A percentile compares a stretch with the other conserved stretches of the same genome.
These are phyloP conservation scores for Lycium ferocissimum DNA, from an alignment of 257 asterid species.

Conservation along the genomic window DNA sequence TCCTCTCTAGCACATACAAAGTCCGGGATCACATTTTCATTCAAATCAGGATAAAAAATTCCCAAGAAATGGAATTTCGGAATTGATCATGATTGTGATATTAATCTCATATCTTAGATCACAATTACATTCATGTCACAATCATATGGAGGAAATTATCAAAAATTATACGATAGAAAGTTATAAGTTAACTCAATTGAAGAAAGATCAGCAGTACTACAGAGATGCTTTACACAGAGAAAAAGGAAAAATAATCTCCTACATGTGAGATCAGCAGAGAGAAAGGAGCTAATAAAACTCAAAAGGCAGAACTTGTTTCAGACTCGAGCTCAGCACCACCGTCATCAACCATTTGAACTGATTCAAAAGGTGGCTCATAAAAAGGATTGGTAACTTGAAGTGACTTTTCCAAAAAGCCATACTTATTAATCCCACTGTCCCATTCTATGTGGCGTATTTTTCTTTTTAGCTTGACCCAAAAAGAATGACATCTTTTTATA, in stretches of 20 bases:
- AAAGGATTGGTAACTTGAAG: not conserved
- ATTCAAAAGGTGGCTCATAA: conserved; percentile 2
- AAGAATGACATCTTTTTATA: not conserved
- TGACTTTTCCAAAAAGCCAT: not conserved
- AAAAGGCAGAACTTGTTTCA: not conserved
- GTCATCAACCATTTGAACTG: conserved; percentile 4
- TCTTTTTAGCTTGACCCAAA: not conserved
- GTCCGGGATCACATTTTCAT: not conserved
- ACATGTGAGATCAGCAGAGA: not conserved
- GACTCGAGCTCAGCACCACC: not conserved
- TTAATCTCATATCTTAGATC: not conserved
- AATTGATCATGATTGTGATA: not conserved
- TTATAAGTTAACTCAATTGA: not conserved
- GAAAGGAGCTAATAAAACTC: not conserved
- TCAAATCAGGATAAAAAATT: not conserved
- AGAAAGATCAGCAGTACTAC: not conserved
- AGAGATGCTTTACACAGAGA: not conserved
- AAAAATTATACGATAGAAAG: not conserved
- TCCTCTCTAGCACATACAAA: not conserved
- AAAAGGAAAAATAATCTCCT: not conserved
- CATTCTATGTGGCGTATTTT: not conserved
- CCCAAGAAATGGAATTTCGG: not conserved
- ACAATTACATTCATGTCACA: not conserved
- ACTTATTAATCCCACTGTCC: not conserved
- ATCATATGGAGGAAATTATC: not conserved